Base-by-base conservation (phyloP, 2,329 filamentous ascomycete genomes). In the Colletotrichum destructivum region DNA sequence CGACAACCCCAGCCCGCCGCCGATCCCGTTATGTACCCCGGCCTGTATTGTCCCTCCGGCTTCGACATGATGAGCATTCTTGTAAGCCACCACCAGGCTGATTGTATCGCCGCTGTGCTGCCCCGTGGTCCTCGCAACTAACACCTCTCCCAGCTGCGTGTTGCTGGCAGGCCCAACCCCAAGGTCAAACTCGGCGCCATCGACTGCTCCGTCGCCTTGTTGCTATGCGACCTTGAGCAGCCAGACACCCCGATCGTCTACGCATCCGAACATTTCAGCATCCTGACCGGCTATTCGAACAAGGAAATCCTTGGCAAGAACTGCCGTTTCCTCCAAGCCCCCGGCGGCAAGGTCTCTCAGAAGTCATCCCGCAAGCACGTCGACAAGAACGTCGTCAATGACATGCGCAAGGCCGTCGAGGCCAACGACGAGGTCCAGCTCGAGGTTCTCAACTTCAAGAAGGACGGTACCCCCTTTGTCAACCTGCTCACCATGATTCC, bases 401-500 rank as follows among this genome's bases (percentile, higher is more conserved):
- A 73, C 52, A 85, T 90, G 82, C 81, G 82, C 8, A 78, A 82
- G 40, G 84, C 88, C 1, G 78, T 89, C 26, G 79, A 83, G n/a
- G 72, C 76, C 3, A 82, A 83, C 52, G 69, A 78, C 40, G 88
- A 90, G 77, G 76, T 88, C 6, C 85, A 88, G 66, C 75, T 88
- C 5, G 77, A 83, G 46, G 79, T 97, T 16, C 91, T 92, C 78
- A 97, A 97, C 79, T 97, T 95, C 79, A 90, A 92, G 74, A 93
- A 94, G 82, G 91, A 93, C 62, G 94, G 95, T 0, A 88, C 94
- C 75, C 87, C 87, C 0, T 97, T 97, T 78, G 92, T 92, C 85
- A 97, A 97, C 76, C 79, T 95, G 15, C 85, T 97, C 63, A 94
- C 92, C n/a, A 94, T 97, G 85, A 93, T 97, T 64, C 94, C 94